Base-by-base conservation (phyloP, 768 basidiomycete species). In the Kwoniella botswanensis region DNA sequence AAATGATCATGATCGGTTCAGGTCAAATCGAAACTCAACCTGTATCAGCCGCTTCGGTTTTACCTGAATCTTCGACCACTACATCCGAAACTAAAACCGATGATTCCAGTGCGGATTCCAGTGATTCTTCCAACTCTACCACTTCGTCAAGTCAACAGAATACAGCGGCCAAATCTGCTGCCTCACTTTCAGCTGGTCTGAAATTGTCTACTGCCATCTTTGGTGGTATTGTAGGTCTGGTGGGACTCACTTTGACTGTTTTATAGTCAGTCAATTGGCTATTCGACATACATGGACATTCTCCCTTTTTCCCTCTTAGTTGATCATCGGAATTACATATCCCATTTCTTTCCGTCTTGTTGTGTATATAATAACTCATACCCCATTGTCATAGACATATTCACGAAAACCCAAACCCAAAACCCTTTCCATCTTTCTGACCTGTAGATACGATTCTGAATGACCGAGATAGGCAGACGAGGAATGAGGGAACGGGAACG, bases 1-100 rank as follows among this genome's bases (percentile, higher is more conserved):
- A 78, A 72, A 70, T 76, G 62, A 67, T 81, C 70, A 78, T 71
- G 59, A 73, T 79, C 46, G 80, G 80, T 52, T 76, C 78, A 18
- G 80, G 80, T 15, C 24, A 54, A 11, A 78, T 81, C 43, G 78
- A 56, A 10, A 74, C 64, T n/a, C 80, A 81, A 65, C 59, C 76
- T 13, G 54, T 78, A 3, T 56, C 60, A 9, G 63, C 74, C 17
- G 76, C 72, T n/a, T 41, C 73, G 17, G 71, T 70, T 24, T 68
- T 81, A 26, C 80, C 80, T 17, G 44, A 62, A 15, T 75, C 68
- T 46, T 69, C 68, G 17, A 63, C 68, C 41, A 55, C 29, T n/a
- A 60, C 68, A n/a, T 50, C 68, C 9, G 29, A 55, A 18, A 26
- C 22, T 2, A n/a, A 60, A 35, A 43, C 57, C 1, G 55, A 29